A percentile compares a stretch with the other conserved stretches of the same genome.
These are phyloP conservation scores for Erigeron philadelphicus DNA, from an alignment of 140 eudicot species.

Conservation along the genomic window DNA sequence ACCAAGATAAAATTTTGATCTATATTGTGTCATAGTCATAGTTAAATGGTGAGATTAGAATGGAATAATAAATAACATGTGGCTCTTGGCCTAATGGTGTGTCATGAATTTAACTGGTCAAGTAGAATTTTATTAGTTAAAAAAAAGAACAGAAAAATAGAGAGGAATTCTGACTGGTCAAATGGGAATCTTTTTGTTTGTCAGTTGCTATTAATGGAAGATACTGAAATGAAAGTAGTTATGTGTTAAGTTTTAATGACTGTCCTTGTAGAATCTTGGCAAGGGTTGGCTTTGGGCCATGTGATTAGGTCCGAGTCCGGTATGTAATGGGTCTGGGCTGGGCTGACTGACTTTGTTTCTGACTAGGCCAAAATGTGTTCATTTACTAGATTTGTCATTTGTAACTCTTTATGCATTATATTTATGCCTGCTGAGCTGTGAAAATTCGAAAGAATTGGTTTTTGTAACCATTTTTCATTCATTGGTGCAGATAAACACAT, in stretches of 20 bases:
- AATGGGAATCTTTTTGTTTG: slow-evolving; percentile 24
- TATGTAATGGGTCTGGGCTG: background rate
- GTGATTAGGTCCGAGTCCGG: background rate
- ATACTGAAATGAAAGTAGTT: background rate
- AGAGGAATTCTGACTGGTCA: slow-evolving; percentile 21
- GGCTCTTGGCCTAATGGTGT: no score
- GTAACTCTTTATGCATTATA: no score
- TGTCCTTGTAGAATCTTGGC: slow-evolving; percentile 18
- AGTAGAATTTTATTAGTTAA: no score
- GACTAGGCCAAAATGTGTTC: background rate
- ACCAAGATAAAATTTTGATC: background rate
- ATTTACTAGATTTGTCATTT: background rate
- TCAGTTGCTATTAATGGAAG: slow-evolving; percentile 18
- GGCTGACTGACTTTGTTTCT: background rate
- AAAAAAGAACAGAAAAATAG: no score
- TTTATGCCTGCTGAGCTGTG: background rate
- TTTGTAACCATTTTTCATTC: background rate
- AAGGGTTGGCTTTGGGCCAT: slow-evolving; percentile 17
- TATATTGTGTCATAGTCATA: background rate
- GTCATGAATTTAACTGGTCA: no score
- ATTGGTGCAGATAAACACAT: slow-evolving; percentile 48
- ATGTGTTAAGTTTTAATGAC: slow-evolving; percentile 6
- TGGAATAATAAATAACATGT: background rate
- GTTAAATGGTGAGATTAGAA: slow-evolving; percentile 8
- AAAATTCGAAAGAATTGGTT: slow-evolving; percentile 6